phyloP scores from a whole-genome alignment of 2,329 filamentous ascomycete species.

The Alternaria rosae region DNA sequence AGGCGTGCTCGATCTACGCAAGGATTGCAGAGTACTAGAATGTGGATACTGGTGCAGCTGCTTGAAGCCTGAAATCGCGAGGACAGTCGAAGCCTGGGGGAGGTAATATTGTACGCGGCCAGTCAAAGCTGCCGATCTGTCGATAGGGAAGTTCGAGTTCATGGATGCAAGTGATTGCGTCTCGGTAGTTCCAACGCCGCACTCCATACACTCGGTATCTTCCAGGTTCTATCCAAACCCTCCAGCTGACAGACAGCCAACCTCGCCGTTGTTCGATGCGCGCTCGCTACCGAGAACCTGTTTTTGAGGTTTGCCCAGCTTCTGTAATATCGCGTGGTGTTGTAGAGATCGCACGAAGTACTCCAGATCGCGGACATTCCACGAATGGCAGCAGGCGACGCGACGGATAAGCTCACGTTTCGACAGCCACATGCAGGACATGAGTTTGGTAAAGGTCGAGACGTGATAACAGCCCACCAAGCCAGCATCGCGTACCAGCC shows the following conservation, averaged over 20 bases:
- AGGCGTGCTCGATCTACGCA: slow-evolving; percentile 3
- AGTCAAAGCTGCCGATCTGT: background rate
- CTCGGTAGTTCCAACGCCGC: background rate
- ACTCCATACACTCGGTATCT: background rate
- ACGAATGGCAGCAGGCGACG: background rate
- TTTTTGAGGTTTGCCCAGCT: background rate
- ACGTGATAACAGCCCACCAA: slow-evolving; percentile 14
- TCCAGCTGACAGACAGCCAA: background rate
- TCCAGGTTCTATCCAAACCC: background rate
- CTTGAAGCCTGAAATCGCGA: background rate
- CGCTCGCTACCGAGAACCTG: slow-evolving; percentile 8
- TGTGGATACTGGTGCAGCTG: background rate
- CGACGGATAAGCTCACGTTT: background rate
- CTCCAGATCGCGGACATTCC: slow-evolving; percentile 6
- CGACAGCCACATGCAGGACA: background rate
- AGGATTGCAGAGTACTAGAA: background rate
- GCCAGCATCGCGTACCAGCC: slow-evolving; percentile 16
- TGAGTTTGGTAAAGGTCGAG: background rate
- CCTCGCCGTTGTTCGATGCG: background rate
- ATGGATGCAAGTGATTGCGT: background rate
- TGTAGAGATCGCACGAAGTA: background rate
- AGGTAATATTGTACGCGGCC: background rate
- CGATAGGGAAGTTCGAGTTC: background rate
- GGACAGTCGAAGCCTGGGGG: background rate
- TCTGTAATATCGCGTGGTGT: background rate